Conservation (phyloP, 169 alveolate species). For the Cryptosporidium andersoni region DNA sequence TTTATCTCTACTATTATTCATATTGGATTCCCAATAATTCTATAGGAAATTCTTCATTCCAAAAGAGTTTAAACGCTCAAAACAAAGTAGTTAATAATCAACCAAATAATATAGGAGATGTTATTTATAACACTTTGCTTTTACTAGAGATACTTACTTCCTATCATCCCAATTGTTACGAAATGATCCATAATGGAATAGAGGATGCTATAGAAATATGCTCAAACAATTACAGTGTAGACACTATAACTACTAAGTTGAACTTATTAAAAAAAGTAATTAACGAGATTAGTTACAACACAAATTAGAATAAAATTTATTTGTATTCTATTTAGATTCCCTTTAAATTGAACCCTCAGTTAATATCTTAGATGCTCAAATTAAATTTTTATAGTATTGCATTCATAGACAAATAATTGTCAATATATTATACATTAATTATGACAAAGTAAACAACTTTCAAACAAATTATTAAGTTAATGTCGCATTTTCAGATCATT, state of each 20-base stretch:
- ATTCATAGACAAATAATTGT: no score
- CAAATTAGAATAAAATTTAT: no score
- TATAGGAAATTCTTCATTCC: background rate
- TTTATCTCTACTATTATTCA: constrained; percentile 31
- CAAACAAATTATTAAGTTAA: no score
- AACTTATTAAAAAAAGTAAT: constrained; percentile 28
- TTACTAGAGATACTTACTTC: constrained; percentile 46
- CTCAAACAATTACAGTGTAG: constrained; percentile 14
- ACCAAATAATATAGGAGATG: constrained; percentile 44
- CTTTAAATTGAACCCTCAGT: no score
- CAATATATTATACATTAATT: no score
- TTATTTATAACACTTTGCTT: constrained; percentile 26
- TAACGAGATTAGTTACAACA: background rate
- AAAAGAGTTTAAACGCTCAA: constrained; percentile 4
- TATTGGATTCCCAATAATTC: constrained; percentile 42
- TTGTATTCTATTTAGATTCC: no score
- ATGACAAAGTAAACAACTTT: no score
- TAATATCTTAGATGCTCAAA: no score
- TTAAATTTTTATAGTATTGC: no score
- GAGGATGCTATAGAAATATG: constrained; percentile 57
- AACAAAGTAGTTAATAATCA: background rate
- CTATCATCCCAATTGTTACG: constrained; percentile 61
- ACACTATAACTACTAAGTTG: constrained; percentile 39
- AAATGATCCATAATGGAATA: constrained; percentile 54
- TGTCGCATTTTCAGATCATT: no score